These are phyloP conservation scores for Aschersonia sp. DNA, from an alignment of 2,329 filamentous ascomycete species.

Conservation along the genomic window DNA sequence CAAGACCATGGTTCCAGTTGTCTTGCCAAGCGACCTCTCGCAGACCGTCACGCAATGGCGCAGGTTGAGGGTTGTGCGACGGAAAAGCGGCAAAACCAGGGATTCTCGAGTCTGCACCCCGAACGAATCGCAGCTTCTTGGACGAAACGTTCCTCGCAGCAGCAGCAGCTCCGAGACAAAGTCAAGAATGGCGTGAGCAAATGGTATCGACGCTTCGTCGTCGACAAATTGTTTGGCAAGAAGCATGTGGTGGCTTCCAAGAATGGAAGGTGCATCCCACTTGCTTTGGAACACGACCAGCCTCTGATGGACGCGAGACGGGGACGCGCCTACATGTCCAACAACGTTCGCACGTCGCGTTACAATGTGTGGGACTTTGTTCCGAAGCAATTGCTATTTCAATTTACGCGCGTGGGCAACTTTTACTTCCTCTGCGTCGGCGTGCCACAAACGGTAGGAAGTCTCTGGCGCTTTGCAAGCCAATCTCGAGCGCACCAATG, in stretches of 20 bases:
- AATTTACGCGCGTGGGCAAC: conserved; percentile 77
- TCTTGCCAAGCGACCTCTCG: too few species aligned
- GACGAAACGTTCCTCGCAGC: too few species aligned
- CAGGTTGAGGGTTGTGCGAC: conserved; percentile 1
- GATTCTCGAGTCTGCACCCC: too few species aligned
- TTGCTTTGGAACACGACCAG: conserved; percentile 21
- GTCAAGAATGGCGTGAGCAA: conserved; percentile 8
- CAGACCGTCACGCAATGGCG: conserved; percentile 1
- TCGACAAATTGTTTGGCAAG: conserved; percentile 41
- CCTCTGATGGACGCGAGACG: conserved; percentile 35
- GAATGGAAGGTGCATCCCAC: conserved; percentile 45
- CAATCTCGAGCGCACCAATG: neutral
- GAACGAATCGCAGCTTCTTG: too few species aligned
- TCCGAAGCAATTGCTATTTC: conserved; percentile 71
- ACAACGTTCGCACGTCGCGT: conserved; percentile 65
- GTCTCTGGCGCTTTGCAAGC: neutral
- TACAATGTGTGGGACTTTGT: conserved; percentile 78
- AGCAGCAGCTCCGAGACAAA: conserved; percentile 1
- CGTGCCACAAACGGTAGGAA: conserved; percentile 54
- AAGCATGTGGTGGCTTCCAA: conserved; percentile 56
- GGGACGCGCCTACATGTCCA: conserved; percentile 34
- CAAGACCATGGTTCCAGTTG: too few species aligned
- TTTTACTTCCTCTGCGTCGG: conserved; percentile 79
- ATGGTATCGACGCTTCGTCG: conserved; percentile 23
- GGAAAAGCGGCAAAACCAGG: conserved; percentile 1